Percentiles rank a stretch among this genome's conserved stretches.
These are phyloP conservation scores for Actinomortierella wolfii DNA, from an alignment of 371 early-diverging fungal genomes.

Conservation along the genomic window DNA sequence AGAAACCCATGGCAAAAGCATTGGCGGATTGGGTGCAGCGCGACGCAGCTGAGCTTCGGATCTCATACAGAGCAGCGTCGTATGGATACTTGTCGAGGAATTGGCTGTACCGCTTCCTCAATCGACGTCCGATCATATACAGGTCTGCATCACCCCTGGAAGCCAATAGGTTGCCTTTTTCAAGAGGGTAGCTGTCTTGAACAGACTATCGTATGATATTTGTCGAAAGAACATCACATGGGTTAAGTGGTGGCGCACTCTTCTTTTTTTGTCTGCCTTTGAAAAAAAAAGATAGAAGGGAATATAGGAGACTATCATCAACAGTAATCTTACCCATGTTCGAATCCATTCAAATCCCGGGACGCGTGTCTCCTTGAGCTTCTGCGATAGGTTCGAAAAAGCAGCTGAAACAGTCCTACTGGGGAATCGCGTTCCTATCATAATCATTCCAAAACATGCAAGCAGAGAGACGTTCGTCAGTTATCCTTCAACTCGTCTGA, in stretches of 20 bases:
- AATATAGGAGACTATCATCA: not conserved
- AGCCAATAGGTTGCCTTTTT: conserved; percentile 18
- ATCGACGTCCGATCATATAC: conserved; percentile 35
- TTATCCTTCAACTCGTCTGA: no score
- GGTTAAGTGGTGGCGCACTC: no score
- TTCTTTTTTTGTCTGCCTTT: no score
- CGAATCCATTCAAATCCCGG: conserved; percentile 32
- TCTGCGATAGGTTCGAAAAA: conserved; percentile 10
- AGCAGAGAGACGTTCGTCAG: not conserved
- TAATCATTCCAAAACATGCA: not conserved
- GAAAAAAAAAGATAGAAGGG: not conserved
- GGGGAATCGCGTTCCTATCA: conserved; percentile 33
- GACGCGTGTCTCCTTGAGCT: conserved; percentile 4
- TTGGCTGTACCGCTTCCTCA: conserved; percentile 18
- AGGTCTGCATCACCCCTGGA: conserved; percentile 29
- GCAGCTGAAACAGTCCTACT: conserved; percentile 6
- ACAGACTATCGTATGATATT: conserved; percentile 6
- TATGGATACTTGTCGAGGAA: conserved; percentile 29
- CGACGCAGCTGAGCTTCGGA: conserved; percentile 20
- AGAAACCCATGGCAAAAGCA: conserved; percentile 17
- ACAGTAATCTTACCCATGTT: conserved; percentile 18
- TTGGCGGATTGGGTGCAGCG: conserved; percentile 31
- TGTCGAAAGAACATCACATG: not conserved
- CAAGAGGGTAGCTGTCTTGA: conserved; percentile 11
- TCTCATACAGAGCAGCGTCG: conserved; percentile 25